These are phyloP conservation scores for Panaeolus papilionaceus DNA, from an alignment of 768 basidiomycete genomes.

Conservation along the genomic window DNA sequence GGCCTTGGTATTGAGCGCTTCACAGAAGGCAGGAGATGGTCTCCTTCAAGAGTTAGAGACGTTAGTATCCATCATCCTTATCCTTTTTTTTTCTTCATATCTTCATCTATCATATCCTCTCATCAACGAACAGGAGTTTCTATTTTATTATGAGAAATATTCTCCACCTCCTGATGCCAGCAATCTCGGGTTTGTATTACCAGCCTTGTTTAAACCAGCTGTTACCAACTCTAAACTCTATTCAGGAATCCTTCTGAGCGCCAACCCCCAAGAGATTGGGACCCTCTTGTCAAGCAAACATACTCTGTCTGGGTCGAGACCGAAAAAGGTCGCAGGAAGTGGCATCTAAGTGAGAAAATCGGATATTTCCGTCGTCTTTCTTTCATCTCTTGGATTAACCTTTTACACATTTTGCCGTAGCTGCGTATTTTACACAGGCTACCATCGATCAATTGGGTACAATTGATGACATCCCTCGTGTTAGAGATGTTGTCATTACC, in stretches of 20 bases:
- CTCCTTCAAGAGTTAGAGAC: slow-evolving; percentile 83
- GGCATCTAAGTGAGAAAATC: slow-evolving; percentile 75
- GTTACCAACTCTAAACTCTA: slow-evolving; percentile 23
- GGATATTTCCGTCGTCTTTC: slow-evolving; percentile 1
- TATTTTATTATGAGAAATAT: slow-evolving; percentile 86
- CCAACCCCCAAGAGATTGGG: slow-evolving; percentile 65
- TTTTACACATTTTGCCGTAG: slow-evolving; percentile 41
- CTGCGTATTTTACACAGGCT: slow-evolving; percentile 82
- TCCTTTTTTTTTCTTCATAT: slow-evolving; percentile 8
- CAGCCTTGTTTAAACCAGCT: slow-evolving; percentile 6
- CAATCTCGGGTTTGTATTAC: slow-evolving; percentile 44
- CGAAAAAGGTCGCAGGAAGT: slow-evolving; percentile 71
- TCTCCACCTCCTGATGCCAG: slow-evolving; percentile 51
- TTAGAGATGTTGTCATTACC: slow-evolving; percentile 69
- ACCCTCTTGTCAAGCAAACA: slow-evolving; percentile 81
- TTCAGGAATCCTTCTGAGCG: slow-evolving; percentile 41
- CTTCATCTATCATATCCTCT: slow-evolving; percentile 19
- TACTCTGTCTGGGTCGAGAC: slow-evolving; percentile 82
- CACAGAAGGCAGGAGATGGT: slow-evolving; percentile 86
- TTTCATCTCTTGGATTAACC: slow-evolving; percentile 18
- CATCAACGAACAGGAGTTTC: slow-evolving; percentile 64
- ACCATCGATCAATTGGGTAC: slow-evolving; percentile 75
- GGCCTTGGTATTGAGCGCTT: slow-evolving; percentile 86
- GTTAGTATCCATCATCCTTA: slow-evolving; percentile 46
- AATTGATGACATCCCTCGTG: slow-evolving; percentile 67